phyloP scores from a whole-genome alignment of 1,284 basidiomycete genomes.

The Ustilago xerochloae region DNA sequence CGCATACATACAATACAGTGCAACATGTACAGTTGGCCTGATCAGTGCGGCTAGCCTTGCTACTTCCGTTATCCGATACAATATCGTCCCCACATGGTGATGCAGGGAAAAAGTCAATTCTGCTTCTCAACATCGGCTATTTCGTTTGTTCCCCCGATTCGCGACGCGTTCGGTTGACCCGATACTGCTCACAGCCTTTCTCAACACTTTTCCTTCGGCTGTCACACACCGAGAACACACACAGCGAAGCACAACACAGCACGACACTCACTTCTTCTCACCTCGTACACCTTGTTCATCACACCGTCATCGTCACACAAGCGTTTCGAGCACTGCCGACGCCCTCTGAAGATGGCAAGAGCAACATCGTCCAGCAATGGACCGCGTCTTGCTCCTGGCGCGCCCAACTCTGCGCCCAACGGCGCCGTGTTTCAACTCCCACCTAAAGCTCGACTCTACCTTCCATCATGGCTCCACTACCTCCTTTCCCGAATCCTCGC shows the following conservation, averaged over 20 bases:
- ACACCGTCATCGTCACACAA: no score
- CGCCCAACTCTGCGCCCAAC: conserved; percentile 9
- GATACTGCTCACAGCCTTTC: background rate
- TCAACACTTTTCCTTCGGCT: background rate
- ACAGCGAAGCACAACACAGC: background rate
- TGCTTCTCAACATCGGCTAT: conserved; percentile 2
- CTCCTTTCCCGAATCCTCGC: conserved; percentile 57
- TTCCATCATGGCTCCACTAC: conserved; percentile 50
- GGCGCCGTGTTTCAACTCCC: conserved; percentile 31
- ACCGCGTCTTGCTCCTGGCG: conserved; percentile 33
- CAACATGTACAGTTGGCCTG: background rate
- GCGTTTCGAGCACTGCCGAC: no score
- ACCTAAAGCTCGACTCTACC: conserved; percentile 38
- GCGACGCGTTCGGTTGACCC: background rate
- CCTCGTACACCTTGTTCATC: no score
- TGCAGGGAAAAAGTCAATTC: no score
- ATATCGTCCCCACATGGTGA: background rate
- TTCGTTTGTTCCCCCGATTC: background rate
- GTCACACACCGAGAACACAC: background rate
- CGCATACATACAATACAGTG: no score
- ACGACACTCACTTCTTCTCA: background rate
- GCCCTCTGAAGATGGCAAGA: conserved; percentile 5
- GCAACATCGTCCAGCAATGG: conserved; percentile 1
- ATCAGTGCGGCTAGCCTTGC: background rate
- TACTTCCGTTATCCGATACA: background rate